phyloP scores from a whole-genome alignment of 108 stramenopile species.

The Parietichytrium sp. region DNA sequence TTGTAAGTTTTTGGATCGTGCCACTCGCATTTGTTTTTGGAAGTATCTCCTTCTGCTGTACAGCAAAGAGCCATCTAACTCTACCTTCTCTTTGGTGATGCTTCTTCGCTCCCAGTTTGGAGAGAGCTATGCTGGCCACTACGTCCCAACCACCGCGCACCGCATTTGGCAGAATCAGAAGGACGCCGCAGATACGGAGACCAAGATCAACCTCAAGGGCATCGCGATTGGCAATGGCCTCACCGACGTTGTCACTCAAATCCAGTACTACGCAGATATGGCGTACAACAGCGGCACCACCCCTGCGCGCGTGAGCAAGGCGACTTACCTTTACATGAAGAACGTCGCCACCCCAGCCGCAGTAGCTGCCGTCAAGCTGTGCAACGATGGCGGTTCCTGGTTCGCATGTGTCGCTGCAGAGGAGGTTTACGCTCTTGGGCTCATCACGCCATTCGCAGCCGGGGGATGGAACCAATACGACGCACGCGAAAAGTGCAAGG shows the following conservation, averaged over 20 bases:
- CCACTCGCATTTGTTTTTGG: background rate
- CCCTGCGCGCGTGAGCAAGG: background rate
- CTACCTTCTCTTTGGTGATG: no score
- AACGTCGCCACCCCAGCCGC: conserved; percentile 71
- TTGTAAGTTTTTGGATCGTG: conserved; percentile 69
- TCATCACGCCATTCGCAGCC: conserved; percentile 77
- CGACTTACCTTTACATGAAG: conserved; percentile 62
- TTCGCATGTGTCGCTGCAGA: conserved; percentile 75
- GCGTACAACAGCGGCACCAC: conserved; percentile 65
- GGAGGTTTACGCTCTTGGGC: conserved; percentile 67
- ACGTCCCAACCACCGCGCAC: conserved; percentile 65
- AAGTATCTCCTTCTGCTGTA: background rate
- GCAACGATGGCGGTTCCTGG: conserved; percentile 67
- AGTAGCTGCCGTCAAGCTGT: conserved; percentile 69
- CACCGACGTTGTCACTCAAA: conserved; percentile 86
- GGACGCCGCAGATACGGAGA: conserved; percentile 55
- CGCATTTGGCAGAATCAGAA: conserved; percentile 69
- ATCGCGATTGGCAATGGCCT: conserved; percentile 92
- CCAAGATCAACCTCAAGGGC: conserved; percentile 74
- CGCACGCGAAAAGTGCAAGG: conserved; percentile 76
- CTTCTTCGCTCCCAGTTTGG: conserved; percentile 51
- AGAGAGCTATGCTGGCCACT: conserved; percentile 27
- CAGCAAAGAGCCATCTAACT: no score
- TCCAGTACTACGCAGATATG: conserved; percentile 82
- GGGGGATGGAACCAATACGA: conserved; percentile 93